These are phyloP conservation scores for Gossypium ekmanianum DNA, from an alignment of 345 rosid species.

Conservation along the genomic window DNA sequence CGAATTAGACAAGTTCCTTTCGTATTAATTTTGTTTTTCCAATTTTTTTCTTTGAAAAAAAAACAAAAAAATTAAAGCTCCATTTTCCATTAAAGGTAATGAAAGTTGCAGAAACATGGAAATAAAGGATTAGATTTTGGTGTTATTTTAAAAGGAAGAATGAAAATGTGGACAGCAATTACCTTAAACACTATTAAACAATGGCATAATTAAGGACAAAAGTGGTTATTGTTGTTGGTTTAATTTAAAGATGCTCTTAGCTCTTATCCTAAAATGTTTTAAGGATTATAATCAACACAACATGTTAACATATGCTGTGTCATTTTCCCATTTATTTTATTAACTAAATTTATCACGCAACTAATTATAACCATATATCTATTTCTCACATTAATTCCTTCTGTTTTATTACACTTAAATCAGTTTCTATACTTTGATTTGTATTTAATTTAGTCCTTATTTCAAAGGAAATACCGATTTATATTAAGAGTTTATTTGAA, in stretches of 20 bases:
- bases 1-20: too few relatives aligned
- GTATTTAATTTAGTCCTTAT: neutral
- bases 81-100: neutral
- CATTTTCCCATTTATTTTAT: neutral
- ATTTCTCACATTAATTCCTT: neutral
- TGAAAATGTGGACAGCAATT: neutral
- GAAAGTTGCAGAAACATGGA: neutral
- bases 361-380: neutral
- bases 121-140: too few relatives aligned
- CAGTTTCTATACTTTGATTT: too few relatives aligned
- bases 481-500: too few relatives aligned
- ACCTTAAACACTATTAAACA: neutral
- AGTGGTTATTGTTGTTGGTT: neutral
- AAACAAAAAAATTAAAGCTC: too few relatives aligned
- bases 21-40: too few relatives aligned
- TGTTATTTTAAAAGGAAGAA: neutral
- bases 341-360: neutral
- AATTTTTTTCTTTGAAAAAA: too few relatives aligned
- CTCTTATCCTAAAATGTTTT: neutral
- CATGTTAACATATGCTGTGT: neutral
- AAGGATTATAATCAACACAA: neutral
- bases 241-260: neutral
- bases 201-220: neutral
- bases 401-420: too few relatives aligned
- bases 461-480: too few relatives aligned